A percentile compares a stretch with the other conserved stretches of the same genome.
phyloP scores from a whole-genome alignment of 257 asterid genomes.

The Handroanthus guayacan region DNA sequence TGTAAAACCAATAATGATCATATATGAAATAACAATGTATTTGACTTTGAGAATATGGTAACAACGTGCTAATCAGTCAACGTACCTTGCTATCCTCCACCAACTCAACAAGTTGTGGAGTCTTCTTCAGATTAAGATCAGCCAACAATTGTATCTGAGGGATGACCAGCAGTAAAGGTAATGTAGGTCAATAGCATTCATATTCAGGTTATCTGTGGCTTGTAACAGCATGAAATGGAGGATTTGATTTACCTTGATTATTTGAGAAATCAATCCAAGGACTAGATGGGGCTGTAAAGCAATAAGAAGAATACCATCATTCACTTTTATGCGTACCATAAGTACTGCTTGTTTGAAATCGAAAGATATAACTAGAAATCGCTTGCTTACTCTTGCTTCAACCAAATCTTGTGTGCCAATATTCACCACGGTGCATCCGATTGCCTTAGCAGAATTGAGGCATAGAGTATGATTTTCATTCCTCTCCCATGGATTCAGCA shows the following conservation, averaged over 20 bases:
- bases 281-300: constrained; percentile 84
- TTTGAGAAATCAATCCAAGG: constrained; percentile 90
- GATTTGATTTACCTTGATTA: constrained; percentile 72
- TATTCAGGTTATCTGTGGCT: constrained; percentile 7
- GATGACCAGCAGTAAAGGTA: constrained; percentile 29
- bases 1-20: neutral
- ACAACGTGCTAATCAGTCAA: constrained; percentile 24
- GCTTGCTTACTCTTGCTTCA: constrained; percentile 79
- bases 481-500: constrained; percentile 92
- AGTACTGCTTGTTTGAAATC: neutral
- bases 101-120: constrained; percentile 91
- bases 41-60: neutral
- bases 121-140: constrained; percentile 88
- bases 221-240: neutral
- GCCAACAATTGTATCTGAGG: constrained; percentile 90
- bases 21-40: neutral
- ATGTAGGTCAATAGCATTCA: constrained; percentile 1
- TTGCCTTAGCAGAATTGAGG: constrained; percentile 97
- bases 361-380: constrained; percentile 15
- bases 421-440: constrained; percentile 97
- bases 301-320: constrained; percentile 25
- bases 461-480: constrained; percentile 92
- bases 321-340: neutral
- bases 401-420: constrained; percentile 95
- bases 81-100: constrained; percentile 88